A percentile compares a stretch with the other conserved stretches of the same genome.
Evolutionary conservation across 805 yeast species (phyloP).

Genomic region (Priceomyces medius): DNA sequence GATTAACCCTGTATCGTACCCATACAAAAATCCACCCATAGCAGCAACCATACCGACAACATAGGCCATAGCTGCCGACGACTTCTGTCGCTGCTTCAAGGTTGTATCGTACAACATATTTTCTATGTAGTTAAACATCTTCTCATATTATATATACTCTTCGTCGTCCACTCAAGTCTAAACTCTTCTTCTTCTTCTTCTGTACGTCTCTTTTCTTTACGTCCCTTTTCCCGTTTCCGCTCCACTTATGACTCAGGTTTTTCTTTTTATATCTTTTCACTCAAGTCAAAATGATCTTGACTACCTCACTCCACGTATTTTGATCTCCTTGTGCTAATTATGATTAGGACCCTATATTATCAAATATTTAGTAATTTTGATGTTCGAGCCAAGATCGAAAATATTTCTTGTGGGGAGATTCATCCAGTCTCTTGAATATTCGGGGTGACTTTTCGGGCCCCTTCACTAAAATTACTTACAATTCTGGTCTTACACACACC

Average conservation of each 20-base stretch:
- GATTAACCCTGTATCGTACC: conserved; percentile 86
- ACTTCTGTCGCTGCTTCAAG: conserved; percentile 40
- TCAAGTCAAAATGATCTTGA: background rate
- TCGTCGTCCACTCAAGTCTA: background rate
- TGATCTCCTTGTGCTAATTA: background rate
- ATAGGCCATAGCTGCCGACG: conserved; percentile 63
- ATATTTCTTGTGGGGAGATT: background rate
- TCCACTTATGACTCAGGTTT: background rate
- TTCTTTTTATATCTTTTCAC: background rate
- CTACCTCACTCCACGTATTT: background rate
- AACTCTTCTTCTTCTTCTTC: background rate
- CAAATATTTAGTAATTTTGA: background rate
- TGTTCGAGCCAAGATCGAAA: background rate
- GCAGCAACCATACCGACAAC: conserved; percentile 81
- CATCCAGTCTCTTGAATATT: background rate
- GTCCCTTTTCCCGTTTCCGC: background rate
- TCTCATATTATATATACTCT: conserved; percentile 1
- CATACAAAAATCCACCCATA: conserved; percentile 86
- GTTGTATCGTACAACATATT: conserved; percentile 33
- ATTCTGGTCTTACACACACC: too few relatives aligned
- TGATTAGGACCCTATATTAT: too few relatives aligned
- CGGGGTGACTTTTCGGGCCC: background rate
- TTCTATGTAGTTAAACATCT: conserved; percentile 7
- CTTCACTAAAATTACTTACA: background rate
- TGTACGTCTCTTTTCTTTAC: background rate